Base-by-base conservation (phyloP, 257 asterid species). In the Penstemon davidsonii region DNA sequence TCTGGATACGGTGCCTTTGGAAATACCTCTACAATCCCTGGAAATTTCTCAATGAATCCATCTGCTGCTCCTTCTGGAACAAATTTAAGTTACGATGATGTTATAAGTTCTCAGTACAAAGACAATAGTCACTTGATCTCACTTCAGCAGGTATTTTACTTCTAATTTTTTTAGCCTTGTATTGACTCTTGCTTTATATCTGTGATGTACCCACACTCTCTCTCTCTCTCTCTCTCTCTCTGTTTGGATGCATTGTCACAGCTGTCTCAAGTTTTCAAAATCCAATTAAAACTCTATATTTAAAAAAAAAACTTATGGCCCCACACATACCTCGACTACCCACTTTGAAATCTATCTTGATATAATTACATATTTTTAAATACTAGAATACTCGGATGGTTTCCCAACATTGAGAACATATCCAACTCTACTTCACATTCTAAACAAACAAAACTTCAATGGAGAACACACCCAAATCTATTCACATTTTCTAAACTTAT, bases 101-200 rank as follows among this genome's bases (percentile, higher is more conserved):
- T 86, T 64, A 78, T 94, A 72, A 86, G 80, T 75, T 88, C 96
- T 75, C 99, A 87, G 86, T 91, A 80, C 90, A 91, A 87, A 92
- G 97, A 94, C 41, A 78, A 6, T 62, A 79, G 66, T 76, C 96
- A 87, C 71, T 79, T 94, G 75, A 76, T 74, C 79, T 86, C 96
- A 19, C 96, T 91, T 72, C 95, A 85, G 79, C 97, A 90, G 94
- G 98, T 85, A 88, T 10, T 55, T 57, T 60, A 6, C 38, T 46
- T 42, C 1, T 49, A 10, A 4, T 38, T 11, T 49, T 8, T 8
- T 44, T 36, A 49, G 55, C 6, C 11, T 33, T 43, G 6, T n/a
- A 33, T 66, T 40, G 56, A 9, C 67, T 18, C 25, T 13, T 66
- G 67, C 39, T 18, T 19, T 44, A 13, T 10, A 40, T 10, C 37